Conservation (phyloP, 2,329 filamentous ascomycete genomes). For the Ambrosiella xylebori region DNA sequence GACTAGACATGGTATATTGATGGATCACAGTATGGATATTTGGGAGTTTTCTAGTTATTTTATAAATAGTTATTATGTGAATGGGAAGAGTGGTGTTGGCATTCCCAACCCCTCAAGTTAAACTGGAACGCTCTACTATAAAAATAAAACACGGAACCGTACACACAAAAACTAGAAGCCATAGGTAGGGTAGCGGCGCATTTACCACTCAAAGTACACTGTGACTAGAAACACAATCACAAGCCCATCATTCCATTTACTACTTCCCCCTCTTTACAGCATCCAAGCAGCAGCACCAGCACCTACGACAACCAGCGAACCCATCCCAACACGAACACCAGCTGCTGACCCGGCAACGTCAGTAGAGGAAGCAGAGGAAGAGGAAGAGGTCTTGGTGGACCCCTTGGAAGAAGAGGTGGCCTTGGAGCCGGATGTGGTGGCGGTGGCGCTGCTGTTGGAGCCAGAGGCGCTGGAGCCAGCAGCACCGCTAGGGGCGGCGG, state of each 20-base stretch:
- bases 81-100: too few species aligned
- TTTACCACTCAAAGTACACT: too few species aligned
- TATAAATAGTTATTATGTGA: too few species aligned
- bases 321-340: not conserved
- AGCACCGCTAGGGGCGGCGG: constrained; percentile 19
- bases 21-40: not conserved
- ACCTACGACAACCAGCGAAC: not conserved
- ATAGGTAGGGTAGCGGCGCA: too few species aligned
- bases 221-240: not conserved
- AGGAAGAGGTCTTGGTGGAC: constrained; percentile 19
- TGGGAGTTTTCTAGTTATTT: too few species aligned
- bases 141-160: too few species aligned
- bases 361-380: constrained; percentile 1
- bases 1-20: not conserved
- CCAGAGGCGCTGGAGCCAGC: constrained; percentile 26
- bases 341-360: not conserved
- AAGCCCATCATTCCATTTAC: not conserved
- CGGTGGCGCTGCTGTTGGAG: constrained; percentile 28
- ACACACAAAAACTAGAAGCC: too few species aligned
- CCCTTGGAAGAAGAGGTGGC: constrained; percentile 31
- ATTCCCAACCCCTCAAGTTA: too few species aligned
- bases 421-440: constrained; percentile 18
- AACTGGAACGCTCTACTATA: too few species aligned
- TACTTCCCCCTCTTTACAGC: not conserved
- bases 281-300: not conserved